A percentile compares a stretch with the other conserved stretches of the same genome.
Evolutionary conservation across 148 eudicot genomes (phyloP).

Genomic region (Hydrangea macrophylla): DNA sequence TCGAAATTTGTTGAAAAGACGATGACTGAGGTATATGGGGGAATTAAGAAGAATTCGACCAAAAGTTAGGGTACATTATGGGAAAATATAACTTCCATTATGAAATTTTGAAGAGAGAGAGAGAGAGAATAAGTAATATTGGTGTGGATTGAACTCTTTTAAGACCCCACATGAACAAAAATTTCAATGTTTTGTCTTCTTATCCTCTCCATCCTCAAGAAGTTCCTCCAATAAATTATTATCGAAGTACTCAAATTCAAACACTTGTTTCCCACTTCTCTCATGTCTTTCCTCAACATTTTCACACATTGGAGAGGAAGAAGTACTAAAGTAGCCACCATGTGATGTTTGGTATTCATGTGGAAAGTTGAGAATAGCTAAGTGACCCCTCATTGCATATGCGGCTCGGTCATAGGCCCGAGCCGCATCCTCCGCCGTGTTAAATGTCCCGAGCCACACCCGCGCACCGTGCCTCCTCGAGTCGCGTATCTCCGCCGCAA

Average conservation of each 20-base stretch:
- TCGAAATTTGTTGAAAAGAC: too few species aligned
- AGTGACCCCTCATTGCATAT: conserved; percentile 65
- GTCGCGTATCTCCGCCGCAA: conserved; percentile 77
- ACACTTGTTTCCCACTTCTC: conserved; percentile 26
- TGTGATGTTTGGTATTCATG: conserved; percentile 52
- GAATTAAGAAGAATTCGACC: too few species aligned
- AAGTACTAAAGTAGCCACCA: conserved; percentile 12
- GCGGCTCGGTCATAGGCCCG: conserved; percentile 83
- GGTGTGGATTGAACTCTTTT: neutral
- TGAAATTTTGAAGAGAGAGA: neutral
- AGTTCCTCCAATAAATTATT: conserved; percentile 71
- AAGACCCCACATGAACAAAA: neutral
- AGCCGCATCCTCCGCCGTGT: conserved; percentile 78
- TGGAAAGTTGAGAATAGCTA: conserved; percentile 73
- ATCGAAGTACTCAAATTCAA: conserved; percentile 72
- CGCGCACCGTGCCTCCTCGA: conserved; percentile 63
- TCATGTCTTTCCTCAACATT: too few species aligned
- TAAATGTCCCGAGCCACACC: conserved; percentile 76
- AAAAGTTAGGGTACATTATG: too few species aligned
- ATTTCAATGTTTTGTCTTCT: conserved; percentile 22
- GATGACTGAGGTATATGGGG: too few species aligned
- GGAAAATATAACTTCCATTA: too few species aligned
- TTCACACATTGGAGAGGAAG: conserved; percentile 19
- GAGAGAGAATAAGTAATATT: neutral
- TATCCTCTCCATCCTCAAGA: conserved; percentile 36